Conservation (phyloP, 495 filamentous ascomycete species). For the Xylaria scruposa region DNA sequence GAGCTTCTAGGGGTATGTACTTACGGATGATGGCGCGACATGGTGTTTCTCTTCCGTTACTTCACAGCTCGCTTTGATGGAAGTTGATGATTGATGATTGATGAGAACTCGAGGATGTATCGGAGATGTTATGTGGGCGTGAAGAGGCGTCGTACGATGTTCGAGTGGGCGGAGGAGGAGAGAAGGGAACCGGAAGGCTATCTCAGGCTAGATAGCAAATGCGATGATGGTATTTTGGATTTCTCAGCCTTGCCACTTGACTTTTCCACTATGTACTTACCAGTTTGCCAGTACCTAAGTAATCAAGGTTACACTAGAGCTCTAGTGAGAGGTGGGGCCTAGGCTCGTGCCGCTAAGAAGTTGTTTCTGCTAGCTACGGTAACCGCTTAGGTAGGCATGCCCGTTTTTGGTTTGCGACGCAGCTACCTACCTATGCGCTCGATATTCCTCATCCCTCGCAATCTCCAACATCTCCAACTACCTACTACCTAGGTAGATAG, state of each 20-base stretch:
- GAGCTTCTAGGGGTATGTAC: slow-evolving; percentile 37
- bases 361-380: too few species aligned
- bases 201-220: not conserved
- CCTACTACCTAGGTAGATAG: slow-evolving; percentile 9
- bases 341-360: slow-evolving; percentile 6
- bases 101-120: not conserved
- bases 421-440: not conserved
- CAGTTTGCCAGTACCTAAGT: too few species aligned
- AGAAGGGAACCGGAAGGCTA: slow-evolving; percentile 14
- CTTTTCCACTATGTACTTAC: slow-evolving; percentile 11
- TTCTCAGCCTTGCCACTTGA: slow-evolving; percentile 44
- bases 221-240: slow-evolving; percentile 32
- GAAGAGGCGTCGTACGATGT: not conserved
- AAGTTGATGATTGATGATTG: slow-evolving; percentile 9
- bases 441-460: slow-evolving; percentile 13
- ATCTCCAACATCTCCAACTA: not conserved
- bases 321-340: not conserved
- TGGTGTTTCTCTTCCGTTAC: slow-evolving; percentile 37
- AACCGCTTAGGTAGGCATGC: too few species aligned
- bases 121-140: not conserved
- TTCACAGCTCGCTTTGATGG: not conserved
- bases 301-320: not conserved
- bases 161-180: not conserved
- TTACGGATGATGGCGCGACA: slow-evolving; percentile 84
- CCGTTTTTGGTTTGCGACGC: slow-evolving; percentile 10